Evolutionary conservation across 768 basidiomycete species (phyloP), one percentile per base, ranked within the genome.

Genomic region (Chiua virens): DNA sequence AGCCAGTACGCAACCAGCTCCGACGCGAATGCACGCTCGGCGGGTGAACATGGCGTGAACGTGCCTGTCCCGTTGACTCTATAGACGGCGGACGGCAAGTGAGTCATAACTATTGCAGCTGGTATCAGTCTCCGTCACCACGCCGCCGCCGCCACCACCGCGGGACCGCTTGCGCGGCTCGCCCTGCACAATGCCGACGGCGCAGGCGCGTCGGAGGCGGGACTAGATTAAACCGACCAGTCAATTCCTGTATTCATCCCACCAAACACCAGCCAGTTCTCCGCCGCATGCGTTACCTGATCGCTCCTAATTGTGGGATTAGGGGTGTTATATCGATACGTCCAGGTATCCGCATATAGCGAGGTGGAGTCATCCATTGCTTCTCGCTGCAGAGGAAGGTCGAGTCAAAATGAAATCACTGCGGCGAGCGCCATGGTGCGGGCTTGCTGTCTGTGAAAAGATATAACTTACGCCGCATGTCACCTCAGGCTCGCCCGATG

Each of bases 201-300:
- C 5, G 17, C 15, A 17, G 5, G 15, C 34, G 15, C 34, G 34
- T 17, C 34, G 15, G 34, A 17, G 4, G 15, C 34, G 34, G 34
- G 34, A 34, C 8, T 27, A 27, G 8, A 27, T 34, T 17, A 17
- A 17, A 34, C 34, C 34, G 15, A 34, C 34, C 34, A 34, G 6
- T 15, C 15, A 17, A 34, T 17, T 17, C 83, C 83, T 27, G 82
- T 83, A 50, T 79, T 79, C 2, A 73, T 77, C 2, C 85, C 83
- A 20, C 66, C 63, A 69, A 83, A 84, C 82, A 85, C 80, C 80
- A 83, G 83, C 79, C 79, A 84, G 57, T 85, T 83, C 61, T 83
- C 84, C 1, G 84, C 74, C 8, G 83, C 76, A 54, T 84, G 83
- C 2, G 46, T 63, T 2, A 80, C 77, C 9, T 45, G 67, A 1